Evolutionary conservation across 345 rosid genomes (phyloP), one percentile per base, ranked within the genome.

Genomic region (Brassica napus): DNA sequence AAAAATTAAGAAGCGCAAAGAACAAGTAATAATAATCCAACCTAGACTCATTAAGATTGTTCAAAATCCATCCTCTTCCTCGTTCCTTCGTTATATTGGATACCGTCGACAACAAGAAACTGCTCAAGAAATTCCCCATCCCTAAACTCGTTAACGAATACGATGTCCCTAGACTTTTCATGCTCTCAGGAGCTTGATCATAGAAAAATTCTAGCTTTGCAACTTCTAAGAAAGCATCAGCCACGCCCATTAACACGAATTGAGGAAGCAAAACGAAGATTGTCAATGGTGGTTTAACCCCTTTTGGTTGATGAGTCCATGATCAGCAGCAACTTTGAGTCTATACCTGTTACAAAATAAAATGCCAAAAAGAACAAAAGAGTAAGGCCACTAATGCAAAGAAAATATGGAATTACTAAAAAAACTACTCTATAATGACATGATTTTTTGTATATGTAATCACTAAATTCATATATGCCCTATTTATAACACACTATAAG

Each of bases 151-250:
- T 87, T 0, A 86, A 82, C 62, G 87, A 87, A 73, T 88, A 90
- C 0, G 97, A 86, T 5, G 97, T 83, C 30, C 98, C 94, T 0
- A 94, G 80, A 60, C 97, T 88, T 65, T 94, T 92, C 98, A 90
- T 89, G 28, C 87, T 87, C 55, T 88, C 84, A 0, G 98, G 96
- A 7, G 96, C 93, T 61, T 94, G 98, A 49, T 92, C 96, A 35
- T 92, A 94, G 91, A 94, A 94, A 42, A 90, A 92, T 62, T 92
- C 97, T 7, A 92, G 35, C 87, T 94, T 94, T 1, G 98, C 93
- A 6, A 89, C 89, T 74, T 92, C 97, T 14, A 80, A 68, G 6
- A 94, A 92, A 2, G 86, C 31, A 82, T 94, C 94, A n/a, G 97
- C 89, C 0, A 90, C 76, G 9, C 98, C 97, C 88, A 79, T 81